phyloP scores from a whole-genome alignment of 768 basidiomycete species.

The Mycena indigotica region DNA sequence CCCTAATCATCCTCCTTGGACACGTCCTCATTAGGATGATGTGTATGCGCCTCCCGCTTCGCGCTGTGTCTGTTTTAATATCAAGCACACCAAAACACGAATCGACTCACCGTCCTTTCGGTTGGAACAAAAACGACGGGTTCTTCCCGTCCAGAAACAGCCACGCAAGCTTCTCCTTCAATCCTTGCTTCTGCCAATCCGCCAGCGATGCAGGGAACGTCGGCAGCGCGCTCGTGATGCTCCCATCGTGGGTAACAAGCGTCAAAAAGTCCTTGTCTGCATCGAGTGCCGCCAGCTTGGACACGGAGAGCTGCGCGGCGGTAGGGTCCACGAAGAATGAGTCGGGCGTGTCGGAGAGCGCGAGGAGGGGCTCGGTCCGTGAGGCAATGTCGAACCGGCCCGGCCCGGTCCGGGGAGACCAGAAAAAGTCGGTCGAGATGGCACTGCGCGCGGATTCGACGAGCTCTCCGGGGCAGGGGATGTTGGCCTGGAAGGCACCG shows the following conservation, averaged over 20 bases:
- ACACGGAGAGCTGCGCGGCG: constrained; percentile 2
- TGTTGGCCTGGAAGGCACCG: background rate
- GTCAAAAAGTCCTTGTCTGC: constrained; percentile 20
- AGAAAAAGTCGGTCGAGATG: constrained; percentile 18
- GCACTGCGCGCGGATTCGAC: background rate
- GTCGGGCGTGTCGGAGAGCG: constrained; percentile 8
- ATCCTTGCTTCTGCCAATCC: constrained; percentile 7
- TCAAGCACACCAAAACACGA: no score
- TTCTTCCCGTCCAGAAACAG: constrained; percentile 16
- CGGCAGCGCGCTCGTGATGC: constrained; percentile 3
- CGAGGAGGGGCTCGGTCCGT: constrained; percentile 14
- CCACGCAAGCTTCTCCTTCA: constrained; percentile 16
- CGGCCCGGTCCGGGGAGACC: constrained; percentile 3
- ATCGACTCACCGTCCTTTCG: no score
- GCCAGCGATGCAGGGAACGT: constrained; percentile 15
- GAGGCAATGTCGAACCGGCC: constrained; percentile 13
- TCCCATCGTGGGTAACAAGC: constrained; percentile 20
- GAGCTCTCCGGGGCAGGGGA: constrained; percentile 4
- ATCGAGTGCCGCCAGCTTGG: constrained; percentile 20
- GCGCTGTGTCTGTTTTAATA: no score
- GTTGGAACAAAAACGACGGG: constrained; percentile 16
- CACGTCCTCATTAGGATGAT: no score
- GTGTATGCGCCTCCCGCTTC: no score
- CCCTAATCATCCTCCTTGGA: no score
- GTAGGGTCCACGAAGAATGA: constrained; percentile 15